These are phyloP conservation scores for Daldinia sp. DNA, from an alignment of 2,329 filamentous ascomycete species.

Conservation along the genomic window DNA sequence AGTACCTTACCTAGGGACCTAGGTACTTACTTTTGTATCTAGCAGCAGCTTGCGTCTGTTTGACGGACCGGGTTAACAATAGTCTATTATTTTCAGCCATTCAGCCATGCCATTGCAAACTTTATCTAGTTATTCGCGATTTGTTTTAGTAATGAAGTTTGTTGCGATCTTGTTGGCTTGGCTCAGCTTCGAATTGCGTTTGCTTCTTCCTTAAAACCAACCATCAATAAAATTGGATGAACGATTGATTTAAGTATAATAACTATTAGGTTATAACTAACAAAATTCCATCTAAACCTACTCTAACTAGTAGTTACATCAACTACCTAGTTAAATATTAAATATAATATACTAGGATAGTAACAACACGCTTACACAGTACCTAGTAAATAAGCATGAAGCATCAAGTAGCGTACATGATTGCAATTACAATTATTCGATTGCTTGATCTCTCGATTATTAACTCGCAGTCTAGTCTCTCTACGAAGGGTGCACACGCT, in stretches of 20 bases:
- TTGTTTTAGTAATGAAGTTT: constrained; percentile 7
- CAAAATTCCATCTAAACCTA: neutral
- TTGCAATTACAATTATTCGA: neutral
- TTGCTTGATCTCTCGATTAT: neutral
- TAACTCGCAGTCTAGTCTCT: constrained; percentile 8
- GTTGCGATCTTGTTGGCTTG: constrained; percentile 3
- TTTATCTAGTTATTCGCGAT: neutral
- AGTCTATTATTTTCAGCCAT: neutral
- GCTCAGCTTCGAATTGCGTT: constrained; percentile 6
- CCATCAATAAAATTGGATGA: neutral
- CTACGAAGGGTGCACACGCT: constrained; percentile 7
- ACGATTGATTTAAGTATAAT: neutral
- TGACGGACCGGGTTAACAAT: neutral
- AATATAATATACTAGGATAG: neutral
- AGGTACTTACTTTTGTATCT: neutral
- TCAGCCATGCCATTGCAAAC: constrained; percentile 13
- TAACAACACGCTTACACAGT: neutral
- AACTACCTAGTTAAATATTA: neutral
- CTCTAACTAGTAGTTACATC: neutral
- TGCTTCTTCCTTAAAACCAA: neutral
- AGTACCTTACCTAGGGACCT: neutral
- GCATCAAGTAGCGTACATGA: neutral
- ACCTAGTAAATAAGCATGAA: neutral
- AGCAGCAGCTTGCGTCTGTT: neutral
- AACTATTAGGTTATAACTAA: neutral